phyloP scores from a whole-genome alignment of 352 stramenopile genomes.

The Phytophthora hybrid region DNA sequence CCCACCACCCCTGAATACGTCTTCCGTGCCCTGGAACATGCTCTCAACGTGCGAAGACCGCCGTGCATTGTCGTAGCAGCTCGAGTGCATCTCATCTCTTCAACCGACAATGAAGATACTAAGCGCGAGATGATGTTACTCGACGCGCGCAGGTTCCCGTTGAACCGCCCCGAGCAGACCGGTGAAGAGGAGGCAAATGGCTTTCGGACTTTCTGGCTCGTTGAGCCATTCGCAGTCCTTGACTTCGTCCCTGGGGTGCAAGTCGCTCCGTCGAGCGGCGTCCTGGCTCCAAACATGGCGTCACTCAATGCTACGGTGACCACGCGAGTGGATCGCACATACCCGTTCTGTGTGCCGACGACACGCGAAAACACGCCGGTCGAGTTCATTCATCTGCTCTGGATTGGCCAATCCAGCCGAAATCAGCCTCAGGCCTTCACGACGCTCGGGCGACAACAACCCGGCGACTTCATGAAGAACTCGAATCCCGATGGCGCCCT shows the following conservation, averaged over 20 bases:
- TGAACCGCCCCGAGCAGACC: slow-evolving; percentile 93
- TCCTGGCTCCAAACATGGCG: slow-evolving; percentile 65
- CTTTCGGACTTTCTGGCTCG: slow-evolving; percentile 90
- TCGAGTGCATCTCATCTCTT: slow-evolving; percentile 29
- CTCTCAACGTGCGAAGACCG: slow-evolving; percentile 85
- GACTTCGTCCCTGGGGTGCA: slow-evolving; percentile 65
- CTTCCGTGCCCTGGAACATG: slow-evolving; percentile 83
- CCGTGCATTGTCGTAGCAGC: slow-evolving; percentile 87
- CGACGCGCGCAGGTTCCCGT: slow-evolving; percentile 50
- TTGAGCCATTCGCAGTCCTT: slow-evolving; percentile 59
- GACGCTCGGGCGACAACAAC: slow-evolving; percentile 88
- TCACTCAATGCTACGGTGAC: slow-evolving; percentile 88
- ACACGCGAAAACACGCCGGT: slow-evolving; percentile 93
- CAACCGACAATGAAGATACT: slow-evolving; percentile 12
- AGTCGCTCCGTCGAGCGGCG: slow-evolving; percentile 81
- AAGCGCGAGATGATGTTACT: slow-evolving; percentile 17
- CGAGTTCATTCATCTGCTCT: slow-evolving; percentile 94
- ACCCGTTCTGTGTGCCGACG: slow-evolving; percentile 94
- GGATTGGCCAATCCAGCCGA: slow-evolving; percentile 85
- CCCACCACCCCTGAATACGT: slow-evolving; percentile 61
- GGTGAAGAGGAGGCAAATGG: slow-evolving; percentile 88
- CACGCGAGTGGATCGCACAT: slow-evolving; percentile 87
- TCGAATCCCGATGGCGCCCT: slow-evolving; percentile 78
- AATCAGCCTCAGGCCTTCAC: slow-evolving; percentile 94
- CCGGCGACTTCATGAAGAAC: slow-evolving; percentile 93